Percentiles rank a stretch among this genome's conserved stretches.
Evolutionary conservation across 768 basidiomycete species (phyloP).

Genomic region (Termitomyces sp.): DNA sequence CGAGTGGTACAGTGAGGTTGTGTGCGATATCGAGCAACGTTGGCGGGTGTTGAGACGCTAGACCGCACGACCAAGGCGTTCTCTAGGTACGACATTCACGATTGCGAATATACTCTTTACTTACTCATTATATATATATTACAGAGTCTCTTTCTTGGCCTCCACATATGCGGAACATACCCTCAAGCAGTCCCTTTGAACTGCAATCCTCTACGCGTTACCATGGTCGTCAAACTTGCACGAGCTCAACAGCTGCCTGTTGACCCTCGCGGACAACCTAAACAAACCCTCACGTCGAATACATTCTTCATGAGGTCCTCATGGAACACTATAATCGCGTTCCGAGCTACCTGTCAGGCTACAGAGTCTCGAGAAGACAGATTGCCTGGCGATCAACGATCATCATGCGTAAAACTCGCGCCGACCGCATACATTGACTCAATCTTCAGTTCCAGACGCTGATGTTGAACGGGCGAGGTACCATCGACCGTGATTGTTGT

Average conservation of each 20-base stretch:
- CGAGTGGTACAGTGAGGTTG: slow-evolving; percentile 21
- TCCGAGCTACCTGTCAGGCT: slow-evolving; percentile 69
- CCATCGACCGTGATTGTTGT: slow-evolving; percentile 22
- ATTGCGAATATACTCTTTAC: neutral
- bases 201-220: slow-evolving; percentile 37
- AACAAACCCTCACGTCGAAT: too few species aligned
- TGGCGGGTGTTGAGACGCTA: slow-evolving; percentile 39
- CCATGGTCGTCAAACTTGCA: slow-evolving; percentile 60
- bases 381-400: slow-evolving; percentile 93
- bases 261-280: slow-evolving; percentile 43
- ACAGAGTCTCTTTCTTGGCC: slow-evolving; percentile 38
- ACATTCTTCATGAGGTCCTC: slow-evolving; percentile 66
- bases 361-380: slow-evolving; percentile 93
- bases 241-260: slow-evolving; percentile 64
- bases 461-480: neutral
- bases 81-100: slow-evolving; percentile 25
- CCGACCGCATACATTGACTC: neutral
- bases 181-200: too few species aligned
- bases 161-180: too few species aligned
- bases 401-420: slow-evolving; percentile 17
- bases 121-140: too few species aligned
- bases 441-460: slow-evolving; percentile 4
- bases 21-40: slow-evolving; percentile 62
- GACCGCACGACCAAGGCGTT: slow-evolving; percentile 31
- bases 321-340: slow-evolving; percentile 27